Evolutionary conservation across 345 rosid genomes (phyloP), one percentile per base, ranked within the genome.

Genomic region (Erodium maritimum): DNA sequence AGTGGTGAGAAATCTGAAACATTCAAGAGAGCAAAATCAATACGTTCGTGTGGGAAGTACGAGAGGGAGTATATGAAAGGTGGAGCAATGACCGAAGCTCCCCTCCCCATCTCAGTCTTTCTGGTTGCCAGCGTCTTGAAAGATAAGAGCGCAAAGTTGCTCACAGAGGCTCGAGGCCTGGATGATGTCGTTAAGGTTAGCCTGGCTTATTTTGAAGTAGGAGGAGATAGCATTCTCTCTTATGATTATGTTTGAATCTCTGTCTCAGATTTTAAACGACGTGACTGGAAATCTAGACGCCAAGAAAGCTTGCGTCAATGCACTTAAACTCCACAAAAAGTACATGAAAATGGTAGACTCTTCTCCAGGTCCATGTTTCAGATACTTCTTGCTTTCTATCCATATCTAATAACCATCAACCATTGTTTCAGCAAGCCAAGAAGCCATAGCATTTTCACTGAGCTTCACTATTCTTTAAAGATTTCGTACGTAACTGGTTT

Each of bases 321-420:
- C 99, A 22, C 77, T 93, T 90, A 93, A 93, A 77, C 95, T 93
- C 61, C 99, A 93, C 70, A 93, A 89, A 79, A 93, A 93, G 61
- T 93, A 93, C 61, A 71, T 93, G 23, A 89, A 78, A 61, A 89
- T 85, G 90, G 96, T 86, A 65, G 21, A 3, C 8, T 29, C 34
- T 29, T 29, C 34, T 29, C 34, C 34, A 3, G 8, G 3, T 29
- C 34, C 3, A 3, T 8, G 34, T 29, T 29, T 29, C 8, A 8
- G 8, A 29, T 29, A 8, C 3, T 29, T 3, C 34, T 29, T 8
- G 34, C 8, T 29, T 29, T 8, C 3, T 29, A 3, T 29, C 34
- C 34, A 29, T 3, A 8, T 3, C 34, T 29, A 3, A 29, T 29
- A 8, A 8, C 3, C 34, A 29, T 29, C 5, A 29, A 29, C 34